These are phyloP conservation scores for Solanum sparsipilum DNA, from an alignment of 257 asterid species.

Conservation along the genomic window DNA sequence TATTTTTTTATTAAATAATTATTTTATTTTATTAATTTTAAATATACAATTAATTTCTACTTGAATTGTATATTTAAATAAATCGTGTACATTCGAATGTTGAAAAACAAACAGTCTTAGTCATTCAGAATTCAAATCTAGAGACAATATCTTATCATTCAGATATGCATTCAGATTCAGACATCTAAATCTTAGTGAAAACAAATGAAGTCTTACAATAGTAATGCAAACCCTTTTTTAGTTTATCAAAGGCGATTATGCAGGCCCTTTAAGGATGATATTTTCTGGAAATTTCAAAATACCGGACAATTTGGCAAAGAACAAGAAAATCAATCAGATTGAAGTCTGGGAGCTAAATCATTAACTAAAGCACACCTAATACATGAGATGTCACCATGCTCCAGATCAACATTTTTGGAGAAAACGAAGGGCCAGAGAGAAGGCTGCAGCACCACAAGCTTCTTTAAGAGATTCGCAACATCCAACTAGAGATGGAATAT, in stretches of 20 bases:
- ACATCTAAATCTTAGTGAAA: not conserved
- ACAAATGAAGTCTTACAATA: not conserved
- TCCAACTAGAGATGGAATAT: slow-evolving; percentile 15
- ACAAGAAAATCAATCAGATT: not conserved
- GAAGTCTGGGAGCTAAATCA: not conserved
- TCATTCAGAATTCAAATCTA: not conserved
- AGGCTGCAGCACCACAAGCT: slow-evolving; percentile 47
- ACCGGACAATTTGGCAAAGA: not conserved
- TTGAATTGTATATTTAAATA: not conserved
- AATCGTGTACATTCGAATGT: not conserved
- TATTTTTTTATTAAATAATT: no score
- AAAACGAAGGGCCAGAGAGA: slow-evolving; percentile 35
- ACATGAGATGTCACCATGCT: slow-evolving; percentile 61
- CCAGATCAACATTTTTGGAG: slow-evolving; percentile 55
- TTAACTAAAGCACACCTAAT: slow-evolving; percentile 4
- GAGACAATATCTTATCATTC: not conserved
- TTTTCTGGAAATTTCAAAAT: not conserved
- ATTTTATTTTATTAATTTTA: no score
- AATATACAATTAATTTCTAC: no score
- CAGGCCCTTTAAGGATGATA: not conserved
- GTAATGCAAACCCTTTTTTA: not conserved
- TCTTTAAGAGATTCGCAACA: slow-evolving; percentile 49
- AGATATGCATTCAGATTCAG: not conserved
- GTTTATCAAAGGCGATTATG: not conserved
- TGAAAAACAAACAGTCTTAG: not conserved